Conservation (phyloP, 306 rosid genomes). For the Pyrus pyrifolia region DNA sequence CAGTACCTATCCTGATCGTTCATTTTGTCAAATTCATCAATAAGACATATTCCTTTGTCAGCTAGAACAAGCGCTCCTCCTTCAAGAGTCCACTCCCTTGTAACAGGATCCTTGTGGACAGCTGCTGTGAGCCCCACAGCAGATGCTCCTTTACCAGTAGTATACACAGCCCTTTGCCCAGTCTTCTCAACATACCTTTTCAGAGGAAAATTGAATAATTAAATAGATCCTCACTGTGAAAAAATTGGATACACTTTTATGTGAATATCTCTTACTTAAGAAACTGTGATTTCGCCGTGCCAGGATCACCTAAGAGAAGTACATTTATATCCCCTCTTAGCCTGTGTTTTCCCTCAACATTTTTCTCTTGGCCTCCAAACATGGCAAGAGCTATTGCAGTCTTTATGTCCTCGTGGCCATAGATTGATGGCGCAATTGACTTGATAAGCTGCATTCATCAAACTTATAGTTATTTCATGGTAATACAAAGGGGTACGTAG, state of each 20-base stretch:
- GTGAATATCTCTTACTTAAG: conserved; percentile 61
- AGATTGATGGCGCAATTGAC: conserved; percentile 96
- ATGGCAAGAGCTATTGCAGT: conserved; percentile 94
- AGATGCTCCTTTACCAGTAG: conserved; percentile 98
- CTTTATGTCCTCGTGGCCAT: conserved; percentile 92
- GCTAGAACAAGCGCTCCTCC: conserved; percentile 99
- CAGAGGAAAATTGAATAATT: neutral
- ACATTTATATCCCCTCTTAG: conserved; percentile 90
- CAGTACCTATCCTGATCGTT: conserved; percentile 93
- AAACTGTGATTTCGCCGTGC: conserved; percentile 99
- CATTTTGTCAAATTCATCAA: conserved; percentile 99
- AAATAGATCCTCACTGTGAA: neutral
- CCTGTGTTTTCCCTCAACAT: conserved; percentile 84
- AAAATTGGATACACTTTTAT: neutral
- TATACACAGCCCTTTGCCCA: conserved; percentile 97
- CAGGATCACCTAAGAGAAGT: conserved; percentile 96
- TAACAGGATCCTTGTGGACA: conserved; percentile 96
- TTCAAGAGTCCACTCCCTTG: conserved; percentile 99
- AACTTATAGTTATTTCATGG: conserved; percentile 5
- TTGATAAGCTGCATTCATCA: conserved; percentile 55
- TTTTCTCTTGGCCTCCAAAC: conserved; percentile 98
- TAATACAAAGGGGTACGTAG: neutral
- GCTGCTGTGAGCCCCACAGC: conserved; percentile 99
- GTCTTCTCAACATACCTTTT: conserved; percentile 91
- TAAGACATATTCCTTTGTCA: conserved; percentile 94